Conservation (phyloP, 2,329 filamentous ascomycete genomes). For the Alternaria arbusti region DNA sequence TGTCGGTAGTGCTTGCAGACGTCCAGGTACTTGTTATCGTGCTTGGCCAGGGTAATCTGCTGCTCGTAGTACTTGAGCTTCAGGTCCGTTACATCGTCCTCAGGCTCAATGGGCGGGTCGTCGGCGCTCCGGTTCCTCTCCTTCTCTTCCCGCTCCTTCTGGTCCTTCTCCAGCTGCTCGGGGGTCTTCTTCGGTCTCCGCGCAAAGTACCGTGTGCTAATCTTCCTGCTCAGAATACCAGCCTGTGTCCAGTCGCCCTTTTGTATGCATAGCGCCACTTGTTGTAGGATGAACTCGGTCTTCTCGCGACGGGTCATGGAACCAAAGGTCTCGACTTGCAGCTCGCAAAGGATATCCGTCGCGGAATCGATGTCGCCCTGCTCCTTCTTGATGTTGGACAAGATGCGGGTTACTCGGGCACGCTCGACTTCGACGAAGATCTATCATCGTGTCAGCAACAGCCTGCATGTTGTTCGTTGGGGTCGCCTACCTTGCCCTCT, state of each 20-base stretch:
- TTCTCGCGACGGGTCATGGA: constrained; percentile 98
- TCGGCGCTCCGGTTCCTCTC: constrained; percentile 81
- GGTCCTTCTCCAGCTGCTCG: constrained; percentile 89
- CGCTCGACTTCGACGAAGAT: constrained; percentile 99
- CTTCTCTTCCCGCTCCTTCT: constrained; percentile 84
- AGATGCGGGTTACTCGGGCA: constrained; percentile 89
- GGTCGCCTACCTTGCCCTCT: constrained; percentile 78
- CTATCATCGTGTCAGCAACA: constrained; percentile 51
- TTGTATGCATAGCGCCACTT: constrained; percentile 93
- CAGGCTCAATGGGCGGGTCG: constrained; percentile 73
- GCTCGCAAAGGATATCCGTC: constrained; percentile 91
- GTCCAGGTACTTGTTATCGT: constrained; percentile 96
- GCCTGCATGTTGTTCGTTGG: background rate
- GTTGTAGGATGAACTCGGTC: constrained; percentile 97
- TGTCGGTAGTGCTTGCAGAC: constrained; percentile 98
- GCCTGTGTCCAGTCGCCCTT: constrained; percentile 96
- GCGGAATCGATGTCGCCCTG: constrained; percentile 92
- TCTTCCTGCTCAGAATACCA: constrained; percentile 91
- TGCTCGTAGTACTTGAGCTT: constrained; percentile 98
- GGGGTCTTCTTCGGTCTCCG: constrained; percentile 89
- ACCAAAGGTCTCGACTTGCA: constrained; percentile 98
- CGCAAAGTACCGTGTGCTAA: constrained; percentile 90
- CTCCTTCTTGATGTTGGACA: constrained; percentile 96
- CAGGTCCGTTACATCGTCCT: constrained; percentile 92
- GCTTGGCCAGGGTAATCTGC: constrained; percentile 93